A percentile compares a stretch with the other conserved stretches of the same genome.
These are phyloP conservation scores for Mortierella sp. DNA, from an alignment of 371 early-diverging fungal genomes.

Conservation along the genomic window DNA sequence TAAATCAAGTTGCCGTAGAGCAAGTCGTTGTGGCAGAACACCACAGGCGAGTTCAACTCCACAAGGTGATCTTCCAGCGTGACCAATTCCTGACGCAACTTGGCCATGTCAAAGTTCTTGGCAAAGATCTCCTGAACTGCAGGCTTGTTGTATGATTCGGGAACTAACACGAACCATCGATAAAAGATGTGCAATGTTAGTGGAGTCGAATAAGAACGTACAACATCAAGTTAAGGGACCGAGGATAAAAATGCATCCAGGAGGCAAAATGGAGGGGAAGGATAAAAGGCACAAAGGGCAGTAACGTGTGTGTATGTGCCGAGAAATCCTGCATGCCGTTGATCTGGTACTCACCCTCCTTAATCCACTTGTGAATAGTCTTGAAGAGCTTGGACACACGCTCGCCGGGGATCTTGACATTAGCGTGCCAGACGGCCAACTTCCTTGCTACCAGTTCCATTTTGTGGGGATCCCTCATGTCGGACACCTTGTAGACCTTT, in stretches of 20 bases:
- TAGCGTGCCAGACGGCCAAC: conserved; percentile 86
- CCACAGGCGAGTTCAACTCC: conserved; percentile 80
- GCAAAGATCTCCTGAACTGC: conserved; percentile 73
- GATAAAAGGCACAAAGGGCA: background rate
- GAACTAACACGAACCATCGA: conserved; percentile 61
- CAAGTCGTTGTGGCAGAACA: conserved; percentile 94
- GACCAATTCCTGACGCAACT: conserved; percentile 69
- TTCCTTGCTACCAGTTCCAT: conserved; percentile 83
- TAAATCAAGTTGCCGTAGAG: conserved; percentile 91
- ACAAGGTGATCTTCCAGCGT: conserved; percentile 41
- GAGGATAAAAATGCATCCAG: background rate
- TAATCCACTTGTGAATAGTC: conserved; percentile 86
- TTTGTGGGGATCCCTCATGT: conserved; percentile 79
- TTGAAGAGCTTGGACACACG: conserved; percentile 76
- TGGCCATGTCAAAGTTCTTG: conserved; percentile 65
- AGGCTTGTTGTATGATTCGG: conserved; percentile 71
- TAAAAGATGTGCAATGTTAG: background rate
- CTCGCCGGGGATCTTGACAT: conserved; percentile 68
- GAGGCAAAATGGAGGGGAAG: background rate
- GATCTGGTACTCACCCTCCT: conserved; percentile 64
- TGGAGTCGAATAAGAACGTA: no score
- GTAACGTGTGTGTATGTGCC: background rate
- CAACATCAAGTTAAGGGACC: background rate
- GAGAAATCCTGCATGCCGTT: background rate
- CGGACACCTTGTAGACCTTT: conserved; percentile 71